These are phyloP conservation scores for Phytomonas francai DNA, from an alignment of 208 protist species.

Conservation along the genomic window DNA sequence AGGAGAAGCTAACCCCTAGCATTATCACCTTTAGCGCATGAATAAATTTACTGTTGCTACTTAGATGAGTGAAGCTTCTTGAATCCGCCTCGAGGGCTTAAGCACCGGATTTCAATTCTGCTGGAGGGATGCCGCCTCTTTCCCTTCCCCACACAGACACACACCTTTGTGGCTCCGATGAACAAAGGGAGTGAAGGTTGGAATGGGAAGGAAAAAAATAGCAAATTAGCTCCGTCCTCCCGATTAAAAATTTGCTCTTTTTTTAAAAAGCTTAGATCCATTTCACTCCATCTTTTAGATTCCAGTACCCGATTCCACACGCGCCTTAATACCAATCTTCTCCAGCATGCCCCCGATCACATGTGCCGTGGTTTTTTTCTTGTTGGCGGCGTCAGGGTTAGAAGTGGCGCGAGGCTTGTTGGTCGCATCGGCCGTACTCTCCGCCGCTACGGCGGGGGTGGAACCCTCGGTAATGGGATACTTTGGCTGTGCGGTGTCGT, in stretches of 20 bases:
- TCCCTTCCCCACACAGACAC: background rate
- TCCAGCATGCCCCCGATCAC: background rate
- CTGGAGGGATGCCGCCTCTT: background rate
- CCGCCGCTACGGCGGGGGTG: background rate
- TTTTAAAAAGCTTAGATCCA: background rate
- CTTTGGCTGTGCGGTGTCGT: background rate
- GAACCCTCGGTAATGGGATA: background rate
- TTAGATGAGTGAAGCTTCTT: background rate
- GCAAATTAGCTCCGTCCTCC: background rate
- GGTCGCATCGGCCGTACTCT: background rate
- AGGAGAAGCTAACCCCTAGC: background rate
- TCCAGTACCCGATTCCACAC: background rate
- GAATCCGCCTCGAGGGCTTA: background rate
- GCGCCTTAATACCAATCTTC: background rate
- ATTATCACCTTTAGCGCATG: background rate
- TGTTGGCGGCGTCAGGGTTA: slow-evolving; percentile 4
- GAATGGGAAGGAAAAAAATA: slow-evolving; percentile 2
- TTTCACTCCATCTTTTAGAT: background rate
- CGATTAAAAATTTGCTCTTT: slow-evolving; percentile 1
- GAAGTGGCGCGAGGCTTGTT: slow-evolving; percentile 12
- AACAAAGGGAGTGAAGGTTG: slow-evolving; percentile 6
- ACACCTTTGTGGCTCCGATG: slow-evolving; percentile 5
- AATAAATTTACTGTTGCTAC: background rate
- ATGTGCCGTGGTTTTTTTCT: slow-evolving; percentile 8
- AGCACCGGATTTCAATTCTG: background rate